Evolutionary conservation across 140 eudicot genomes (phyloP).

Genomic region (Anethum foeniculum): DNA sequence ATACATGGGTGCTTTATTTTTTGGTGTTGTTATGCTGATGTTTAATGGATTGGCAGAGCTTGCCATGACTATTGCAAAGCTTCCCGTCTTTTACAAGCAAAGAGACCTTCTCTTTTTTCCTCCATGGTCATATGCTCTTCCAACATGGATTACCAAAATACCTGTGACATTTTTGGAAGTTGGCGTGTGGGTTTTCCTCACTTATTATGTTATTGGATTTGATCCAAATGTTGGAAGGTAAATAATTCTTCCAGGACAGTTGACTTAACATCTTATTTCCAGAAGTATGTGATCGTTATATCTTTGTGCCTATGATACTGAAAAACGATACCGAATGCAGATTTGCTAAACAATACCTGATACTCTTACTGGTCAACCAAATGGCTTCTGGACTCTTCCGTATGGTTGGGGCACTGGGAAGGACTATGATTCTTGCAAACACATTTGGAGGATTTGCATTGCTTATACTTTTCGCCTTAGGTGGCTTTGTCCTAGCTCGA

Average conservation of each 20-base stretch:
- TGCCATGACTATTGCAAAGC: conserved; percentile 74
- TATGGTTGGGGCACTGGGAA: conserved; percentile 50
- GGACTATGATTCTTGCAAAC: conserved; percentile 64
- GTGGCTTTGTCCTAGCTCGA: conserved; percentile 67
- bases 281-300: background rate
- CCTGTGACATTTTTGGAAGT: conserved; percentile 60
- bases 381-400: conserved; percentile 65
- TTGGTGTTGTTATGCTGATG: conserved; percentile 38
- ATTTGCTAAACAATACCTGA: conserved; percentile 45
- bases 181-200: conserved; percentile 46
- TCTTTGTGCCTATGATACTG: background rate
- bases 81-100: conserved; percentile 87
- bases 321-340: conserved; percentile 28
- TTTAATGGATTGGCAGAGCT: conserved; percentile 77
- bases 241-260: background rate
- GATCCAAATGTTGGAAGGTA: conserved; percentile 67
- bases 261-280: background rate
- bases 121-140: conserved; percentile 73
- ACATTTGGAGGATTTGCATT: conserved; percentile 61
- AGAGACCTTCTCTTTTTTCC: conserved; percentile 71
- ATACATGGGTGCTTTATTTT: conserved; percentile 53
- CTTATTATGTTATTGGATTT: conserved; percentile 68
- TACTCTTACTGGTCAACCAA: conserved; percentile 44
- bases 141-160: conserved; percentile 66
- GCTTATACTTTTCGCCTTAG: conserved; percentile 43